Evolutionary conservation across 306 rosid species (phyloP), one percentile per base, ranked within the genome.

Genomic region (Pueraria montana): DNA sequence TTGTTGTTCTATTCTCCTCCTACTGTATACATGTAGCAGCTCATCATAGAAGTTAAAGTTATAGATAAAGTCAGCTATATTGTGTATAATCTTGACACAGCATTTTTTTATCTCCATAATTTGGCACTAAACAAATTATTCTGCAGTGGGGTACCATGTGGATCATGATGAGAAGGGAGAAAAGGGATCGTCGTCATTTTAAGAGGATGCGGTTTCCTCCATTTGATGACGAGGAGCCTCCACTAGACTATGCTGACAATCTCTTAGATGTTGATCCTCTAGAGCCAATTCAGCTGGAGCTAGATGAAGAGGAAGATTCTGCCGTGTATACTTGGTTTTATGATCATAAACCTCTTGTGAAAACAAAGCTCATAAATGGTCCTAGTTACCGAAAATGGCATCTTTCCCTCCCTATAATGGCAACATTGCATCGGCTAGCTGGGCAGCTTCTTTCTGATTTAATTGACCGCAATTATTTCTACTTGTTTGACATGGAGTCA

Each of bases 141-240:
- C 38, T 77, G 74, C 88, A 96, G 99, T 96, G 99, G 99, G 99
- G 99, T 84, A 82, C 95, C 0, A 96, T 96, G 99, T 96, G 99
- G 99, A 96, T 96, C 71, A 96, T 96, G 99, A 96, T 96, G 99
- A 87, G 99, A 88, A 96, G 99, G 85, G 99, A 96, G 90, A 96
- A 96, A 89, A 94, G 99, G 88, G 99, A 96, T 69, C 97, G 98
- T 40, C 91, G 99, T 3, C 99, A 96, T 85, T 96, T 96, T 90
- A 96, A 96, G 90, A 89, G 99, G 78, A 96, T 96, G 99, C 89
- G 99, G 49, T 96, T 96, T 85, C 99, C 99, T n/a, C 99, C 99
- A 32, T 94, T 96, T 85, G 99, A 96, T 82, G 99, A 96, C 1
- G 99, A 96, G 83, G 99, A 96, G 77, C 99, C 99, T 84, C 99